Evolutionary conservation across 768 basidiomycete species (phyloP).

Genomic region (Lactarius quietus): DNA sequence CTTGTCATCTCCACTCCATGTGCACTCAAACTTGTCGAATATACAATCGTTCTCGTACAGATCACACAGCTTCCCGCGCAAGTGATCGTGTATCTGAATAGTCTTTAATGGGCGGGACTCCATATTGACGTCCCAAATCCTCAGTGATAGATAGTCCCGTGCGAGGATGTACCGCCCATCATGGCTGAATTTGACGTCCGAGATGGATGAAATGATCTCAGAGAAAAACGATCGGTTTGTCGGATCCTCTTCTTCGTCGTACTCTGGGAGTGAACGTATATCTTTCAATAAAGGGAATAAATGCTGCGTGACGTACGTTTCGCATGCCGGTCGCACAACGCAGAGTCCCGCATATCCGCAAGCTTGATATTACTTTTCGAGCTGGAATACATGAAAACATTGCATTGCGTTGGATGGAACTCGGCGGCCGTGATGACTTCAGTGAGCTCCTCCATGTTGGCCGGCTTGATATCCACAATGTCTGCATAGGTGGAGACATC

Average conservation of each 20-base stretch:
- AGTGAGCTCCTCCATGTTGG: constrained; percentile 99
- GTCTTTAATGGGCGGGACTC: constrained; percentile 95
- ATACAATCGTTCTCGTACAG: constrained; percentile 99
- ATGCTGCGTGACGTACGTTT: constrained; percentile 65
- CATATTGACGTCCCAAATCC: constrained; percentile 99
- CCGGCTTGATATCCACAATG: constrained; percentile 99
- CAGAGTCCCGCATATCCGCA: constrained; percentile 98
- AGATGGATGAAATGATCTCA: constrained; percentile 99
- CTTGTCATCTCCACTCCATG: constrained; percentile 96
- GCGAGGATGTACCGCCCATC: constrained; percentile 97
- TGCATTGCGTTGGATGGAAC: constrained; percentile 97
- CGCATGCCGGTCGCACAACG: constrained; percentile 91
- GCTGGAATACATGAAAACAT: constrained; percentile 99
- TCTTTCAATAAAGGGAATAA: constrained; percentile 6
- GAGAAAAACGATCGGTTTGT: constrained; percentile 98
- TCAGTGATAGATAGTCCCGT: constrained; percentile 94
- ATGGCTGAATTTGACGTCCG: constrained; percentile 98
- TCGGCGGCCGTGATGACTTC: constrained; percentile 99
- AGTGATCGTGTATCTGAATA: constrained; percentile 97
- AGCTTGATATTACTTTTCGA: constrained; percentile 99
- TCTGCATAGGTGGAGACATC: constrained; percentile 45
- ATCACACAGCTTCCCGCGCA: constrained; percentile 96
- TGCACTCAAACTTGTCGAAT: constrained; percentile 99
- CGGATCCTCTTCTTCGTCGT: constrained; percentile 98
- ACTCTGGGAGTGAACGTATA: constrained; percentile 53